Conservation (phyloP, 768 basidiomycete genomes). For the Podaxis sp. region DNA sequence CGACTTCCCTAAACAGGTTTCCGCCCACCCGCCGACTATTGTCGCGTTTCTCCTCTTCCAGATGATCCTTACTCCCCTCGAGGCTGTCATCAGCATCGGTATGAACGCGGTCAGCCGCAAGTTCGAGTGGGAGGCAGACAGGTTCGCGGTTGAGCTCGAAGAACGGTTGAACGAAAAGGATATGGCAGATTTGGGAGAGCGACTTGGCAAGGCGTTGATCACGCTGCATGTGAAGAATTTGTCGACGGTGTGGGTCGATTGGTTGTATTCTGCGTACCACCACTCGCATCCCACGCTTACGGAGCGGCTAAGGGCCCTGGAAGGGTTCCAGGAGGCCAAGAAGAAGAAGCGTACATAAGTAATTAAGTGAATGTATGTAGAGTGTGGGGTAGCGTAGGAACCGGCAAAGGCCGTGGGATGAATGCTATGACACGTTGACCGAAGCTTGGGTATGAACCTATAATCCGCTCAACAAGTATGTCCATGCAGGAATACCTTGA, state of each 20-base stretch:
- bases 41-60: constrained; percentile 88
- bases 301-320: constrained; percentile 82
- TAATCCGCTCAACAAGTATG: not conserved
- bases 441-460: not conserved
- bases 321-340: constrained; percentile 54
- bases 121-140: constrained; percentile 94
- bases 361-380: not conserved
- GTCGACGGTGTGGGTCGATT: constrained; percentile 92
- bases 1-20: constrained; percentile 67
- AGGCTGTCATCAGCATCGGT: constrained; percentile 65
- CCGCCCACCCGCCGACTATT: constrained; percentile 72
- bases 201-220: constrained; percentile 79
- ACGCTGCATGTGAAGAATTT: constrained; percentile 90
- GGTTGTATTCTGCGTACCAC: constrained; percentile 95
- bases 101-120: constrained; percentile 83
- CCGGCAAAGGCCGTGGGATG: constrained; percentile 4
- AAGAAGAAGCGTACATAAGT: constrained; percentile 33
- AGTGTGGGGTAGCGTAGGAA: not conserved
- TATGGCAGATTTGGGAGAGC: constrained; percentile 84
- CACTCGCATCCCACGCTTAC: constrained; percentile 95
- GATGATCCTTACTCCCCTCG: constrained; percentile 82
- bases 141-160: constrained; percentile 76
- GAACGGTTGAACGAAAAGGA: constrained; percentile 46
- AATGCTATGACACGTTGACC: constrained; percentile 8
- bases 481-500: constrained; percentile 17